Evolutionary conservation across 176 grass and related monocot species (phyloP), one percentile per base, ranked within the genome.

Genomic region (Poa annua): DNA sequence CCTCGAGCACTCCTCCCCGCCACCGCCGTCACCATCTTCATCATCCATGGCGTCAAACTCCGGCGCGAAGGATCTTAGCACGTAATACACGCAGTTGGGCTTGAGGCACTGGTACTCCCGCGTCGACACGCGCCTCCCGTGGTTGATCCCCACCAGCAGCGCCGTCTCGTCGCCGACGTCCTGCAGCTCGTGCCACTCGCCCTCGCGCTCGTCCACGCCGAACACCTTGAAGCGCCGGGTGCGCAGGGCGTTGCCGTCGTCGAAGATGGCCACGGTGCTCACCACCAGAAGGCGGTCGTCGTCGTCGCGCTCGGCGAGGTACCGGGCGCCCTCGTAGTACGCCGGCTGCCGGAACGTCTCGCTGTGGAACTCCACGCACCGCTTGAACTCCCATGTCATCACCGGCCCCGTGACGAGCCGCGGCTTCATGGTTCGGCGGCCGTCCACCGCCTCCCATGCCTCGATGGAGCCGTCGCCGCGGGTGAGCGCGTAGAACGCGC

Each of bases 231-330:
- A 71, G n/a, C 41, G 68, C 3, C 68, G 68, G 12, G 68, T 71
- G 5, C 68, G 68, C 41, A 71, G 41, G 20, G 12, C 68, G 41
- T 71, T 71, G 20, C 11, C 12, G 6, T 71, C 21, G 68, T 44
- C 42, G 68, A 71, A 71, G 68, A 47, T 71, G 21, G 41, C 68
- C 6, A 71, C 68, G n/a, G 68, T 71, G 68, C 68, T 47, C n/a
- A 71, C 68, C 41, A 71, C 68, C 4, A 71, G 41, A 25, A 71
- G 41, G 21, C 68, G 39, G n/a, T 11, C 11, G n/a, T 6, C 68
- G 41, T 47, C 68, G 21, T 71, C 68, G 21, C 68, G 68, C 68
- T 71, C 68, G 41, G 68, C 68, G 41, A 71, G 68, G 68, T 71
- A 71, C 41, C 68, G 22, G 39, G 41, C 68, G 21, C 68, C 68